A percentile compares a stretch with the other conserved stretches of the same genome.
These are phyloP conservation scores for Microglena sp. DNA, from an alignment of 139 green algal species.

Conservation along the genomic window DNA sequence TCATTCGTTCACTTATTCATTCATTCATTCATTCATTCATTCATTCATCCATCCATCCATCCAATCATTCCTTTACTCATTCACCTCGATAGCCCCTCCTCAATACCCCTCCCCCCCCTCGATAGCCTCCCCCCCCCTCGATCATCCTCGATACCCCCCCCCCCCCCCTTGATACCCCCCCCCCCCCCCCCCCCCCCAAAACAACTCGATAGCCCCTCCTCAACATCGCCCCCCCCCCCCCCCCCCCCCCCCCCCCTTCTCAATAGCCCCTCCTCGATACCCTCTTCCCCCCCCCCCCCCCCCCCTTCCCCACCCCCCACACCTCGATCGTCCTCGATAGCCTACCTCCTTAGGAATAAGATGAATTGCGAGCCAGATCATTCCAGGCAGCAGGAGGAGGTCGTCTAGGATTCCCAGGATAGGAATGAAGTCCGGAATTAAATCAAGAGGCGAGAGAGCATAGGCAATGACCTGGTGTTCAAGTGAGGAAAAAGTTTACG, in stretches of 20 bases:
- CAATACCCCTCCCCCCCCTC: neutral
- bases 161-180: neutral
- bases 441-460: conserved; percentile 32
- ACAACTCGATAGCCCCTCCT: neutral
- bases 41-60: too few relatives aligned
- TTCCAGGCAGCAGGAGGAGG: conserved; percentile 38
- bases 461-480: conserved; percentile 21
- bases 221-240: too few relatives aligned
- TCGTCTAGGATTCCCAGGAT: conserved; percentile 34
- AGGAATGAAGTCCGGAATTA: conserved; percentile 56
- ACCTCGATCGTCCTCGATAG: neutral
- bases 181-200: too few relatives aligned
- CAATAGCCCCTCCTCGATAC: too few relatives aligned
- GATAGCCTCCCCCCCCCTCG: neutral
- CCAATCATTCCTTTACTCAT: neutral
- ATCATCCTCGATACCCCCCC: neutral
- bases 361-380: conserved; percentile 23
- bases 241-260: neutral
- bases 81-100: too few relatives aligned
- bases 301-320: too few relatives aligned
- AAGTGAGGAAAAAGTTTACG: conserved; percentile 40
- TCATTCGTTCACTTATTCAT: too few relatives aligned
- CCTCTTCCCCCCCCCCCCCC: neutral
- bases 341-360: conserved; percentile 22
- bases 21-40: too few relatives aligned